Evolutionary conservation across 768 basidiomycete genomes (phyloP).

Genomic region (Boletus bicolor): DNA sequence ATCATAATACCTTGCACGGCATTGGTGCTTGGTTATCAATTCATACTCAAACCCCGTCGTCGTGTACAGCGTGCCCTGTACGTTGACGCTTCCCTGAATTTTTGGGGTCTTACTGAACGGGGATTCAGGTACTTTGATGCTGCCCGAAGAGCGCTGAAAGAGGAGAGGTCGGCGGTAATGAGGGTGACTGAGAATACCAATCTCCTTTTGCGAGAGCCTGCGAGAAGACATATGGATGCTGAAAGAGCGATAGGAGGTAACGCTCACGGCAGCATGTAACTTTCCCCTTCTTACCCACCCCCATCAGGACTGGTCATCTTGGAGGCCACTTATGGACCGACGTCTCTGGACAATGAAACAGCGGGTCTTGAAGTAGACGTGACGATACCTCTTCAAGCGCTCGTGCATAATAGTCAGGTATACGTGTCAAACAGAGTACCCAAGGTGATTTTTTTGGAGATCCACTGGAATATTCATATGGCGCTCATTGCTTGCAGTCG

Average conservation of each 20-base stretch:
- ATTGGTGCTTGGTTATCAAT: slow-evolving; percentile 52
- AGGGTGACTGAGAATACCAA: slow-evolving; percentile 63
- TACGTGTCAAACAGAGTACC: slow-evolving; percentile 70
- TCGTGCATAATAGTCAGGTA: slow-evolving; percentile 76
- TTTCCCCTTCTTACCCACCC: slow-evolving; percentile 14
- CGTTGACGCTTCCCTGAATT: slow-evolving; percentile 9
- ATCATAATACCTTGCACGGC: slow-evolving; percentile 54
- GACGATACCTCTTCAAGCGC: slow-evolving; percentile 74
- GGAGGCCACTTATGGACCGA: slow-evolving; percentile 69
- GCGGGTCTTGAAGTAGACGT: slow-evolving; percentile 69
- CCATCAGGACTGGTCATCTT: slow-evolving; percentile 68
- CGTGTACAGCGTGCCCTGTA: slow-evolving; percentile 55
- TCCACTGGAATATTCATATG: neutral
- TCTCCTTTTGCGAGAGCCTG: slow-evolving; percentile 63
- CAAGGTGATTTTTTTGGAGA: slow-evolving; percentile 49
- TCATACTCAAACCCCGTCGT: slow-evolving; percentile 54
- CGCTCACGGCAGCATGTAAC: slow-evolving; percentile 10
- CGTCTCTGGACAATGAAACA: slow-evolving; percentile 45
- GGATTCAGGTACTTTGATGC: slow-evolving; percentile 59
- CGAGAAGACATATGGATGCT: slow-evolving; percentile 55
- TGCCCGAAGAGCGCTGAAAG: slow-evolving; percentile 57
- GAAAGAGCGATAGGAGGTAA: slow-evolving; percentile 70
- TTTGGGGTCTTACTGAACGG: slow-evolving; percentile 16
- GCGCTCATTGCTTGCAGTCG: slow-evolving; percentile 39
- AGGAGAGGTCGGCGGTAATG: slow-evolving; percentile 60